Base-by-base conservation (phyloP, 208 protist genomes). In the Leishmania arabica region DNA sequence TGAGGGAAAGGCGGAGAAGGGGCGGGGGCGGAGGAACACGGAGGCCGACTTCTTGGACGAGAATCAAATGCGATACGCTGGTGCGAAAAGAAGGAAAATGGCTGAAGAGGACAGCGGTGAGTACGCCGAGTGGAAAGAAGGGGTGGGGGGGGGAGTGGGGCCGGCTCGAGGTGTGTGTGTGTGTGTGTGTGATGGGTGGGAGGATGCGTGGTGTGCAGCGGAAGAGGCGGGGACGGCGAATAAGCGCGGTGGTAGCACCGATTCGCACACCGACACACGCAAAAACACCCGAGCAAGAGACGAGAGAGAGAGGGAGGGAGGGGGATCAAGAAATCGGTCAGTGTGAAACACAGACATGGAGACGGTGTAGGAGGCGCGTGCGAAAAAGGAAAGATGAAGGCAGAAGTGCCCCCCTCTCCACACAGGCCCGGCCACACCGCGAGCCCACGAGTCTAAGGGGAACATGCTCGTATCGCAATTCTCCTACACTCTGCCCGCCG, bases 231-330 rank as follows among this genome's bases (percentile, higher is more conserved):
- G 1, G 27, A 27, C 13, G 49, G 21, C 17, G 56, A 6, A 62
- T 62, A 65, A 17, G n/a, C n/a, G 11, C 13, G 37, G 60, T 21
- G 24, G 11, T 21, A 0, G 56, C 24, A n/a, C 24, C 56, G 24
- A 62, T 62, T 31, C 24, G 56, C 56, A 31, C 24, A 62, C 56
- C 2, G 1, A 47, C 37, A 27, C 19, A 27, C 24, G 37, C 45
- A 47, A 47, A 47, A 47, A 47, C 45, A 47, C 45, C 45, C 45
- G 9, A 47, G 45, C 45, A 78, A 5, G 31, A 45, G 47, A 34
- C 21, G 24, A 82, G 34, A 70, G 58, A 65, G 40, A 58, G 37
- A n/a, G 47, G 51, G 3, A 73, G 56, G 64, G 47, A 74, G 66
- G 3, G 62, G 3, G 62, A 40, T 31, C 2, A 27, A 5, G 62